These are phyloP conservation scores for Trichosporon ovoides DNA, from an alignment of 1,284 basidiomycete species.

Conservation along the genomic window DNA sequence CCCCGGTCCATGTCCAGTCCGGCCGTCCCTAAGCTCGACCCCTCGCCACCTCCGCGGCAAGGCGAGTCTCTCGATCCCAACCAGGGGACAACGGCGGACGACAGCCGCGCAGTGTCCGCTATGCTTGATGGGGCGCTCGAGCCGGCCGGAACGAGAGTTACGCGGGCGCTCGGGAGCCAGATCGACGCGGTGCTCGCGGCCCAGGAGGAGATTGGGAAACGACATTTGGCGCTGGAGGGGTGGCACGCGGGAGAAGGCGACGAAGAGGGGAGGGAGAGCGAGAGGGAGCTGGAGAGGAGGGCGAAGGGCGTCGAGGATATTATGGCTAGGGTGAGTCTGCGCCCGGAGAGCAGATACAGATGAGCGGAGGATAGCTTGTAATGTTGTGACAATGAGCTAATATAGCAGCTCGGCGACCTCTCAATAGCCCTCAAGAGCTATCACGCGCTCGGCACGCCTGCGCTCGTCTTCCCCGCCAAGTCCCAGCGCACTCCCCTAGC, in stretches of 20 bases:
- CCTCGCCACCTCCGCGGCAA: no score
- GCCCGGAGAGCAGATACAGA: no score
- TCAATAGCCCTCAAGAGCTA: conserved; percentile 14
- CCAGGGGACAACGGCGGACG: not conserved
- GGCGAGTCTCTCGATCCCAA: no score
- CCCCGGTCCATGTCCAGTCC: no score
- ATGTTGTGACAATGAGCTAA: no score
- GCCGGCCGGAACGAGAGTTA: conserved; percentile 11
- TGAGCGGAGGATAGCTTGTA: no score
- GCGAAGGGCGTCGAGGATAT: conserved; percentile 17
- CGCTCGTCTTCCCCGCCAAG: conserved; percentile 15
- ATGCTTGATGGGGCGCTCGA: conserved; percentile 19
- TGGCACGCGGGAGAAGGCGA: not conserved
- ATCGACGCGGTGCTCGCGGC: conserved; percentile 17
- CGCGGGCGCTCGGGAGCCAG: conserved; percentile 14
- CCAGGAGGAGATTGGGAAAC: conserved; percentile 18
- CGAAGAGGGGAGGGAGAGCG: not conserved
- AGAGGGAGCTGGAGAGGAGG: conserved; percentile 5
- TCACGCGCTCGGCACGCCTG: conserved; percentile 18
- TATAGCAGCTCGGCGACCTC: conserved; percentile 20
- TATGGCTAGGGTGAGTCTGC: conserved; percentile 18
- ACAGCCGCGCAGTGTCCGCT: not conserved
- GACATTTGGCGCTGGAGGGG: conserved; percentile 18
- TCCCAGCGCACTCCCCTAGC: no score
- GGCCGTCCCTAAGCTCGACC: no score